phyloP scores from a whole-genome alignment of 1,284 basidiomycete genomes.

The Trichosporon sp. region DNA sequence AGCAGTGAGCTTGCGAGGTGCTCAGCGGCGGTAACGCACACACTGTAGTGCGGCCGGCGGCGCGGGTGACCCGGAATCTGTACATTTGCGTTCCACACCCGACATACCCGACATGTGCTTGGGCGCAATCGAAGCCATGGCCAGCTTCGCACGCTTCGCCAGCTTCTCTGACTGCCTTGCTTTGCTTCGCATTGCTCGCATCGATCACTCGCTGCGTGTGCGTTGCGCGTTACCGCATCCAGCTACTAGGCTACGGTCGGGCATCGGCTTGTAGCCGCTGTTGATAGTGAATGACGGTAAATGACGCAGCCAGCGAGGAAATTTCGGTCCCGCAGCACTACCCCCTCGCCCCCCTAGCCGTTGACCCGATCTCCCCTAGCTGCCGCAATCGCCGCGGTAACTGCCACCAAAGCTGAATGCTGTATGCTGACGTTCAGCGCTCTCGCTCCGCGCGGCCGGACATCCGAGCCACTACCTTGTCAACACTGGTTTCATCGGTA shows the following conservation, averaged over 20 bases:
- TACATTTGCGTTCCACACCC: not conserved
- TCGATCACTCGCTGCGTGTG: too few species aligned
- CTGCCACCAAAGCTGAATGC: too few species aligned
- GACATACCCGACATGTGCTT: not conserved
- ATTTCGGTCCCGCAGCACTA: not conserved
- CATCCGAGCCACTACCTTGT: conserved; percentile 37
- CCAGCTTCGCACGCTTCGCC: too few species aligned
- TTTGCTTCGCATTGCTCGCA: too few species aligned
- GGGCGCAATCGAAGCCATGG: not conserved
- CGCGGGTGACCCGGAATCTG: not conserved
- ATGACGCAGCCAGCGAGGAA: not conserved
- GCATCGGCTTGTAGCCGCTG: too few species aligned
- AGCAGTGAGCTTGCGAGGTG: too few species aligned
- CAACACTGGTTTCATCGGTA: conserved; percentile 27
- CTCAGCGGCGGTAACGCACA: not conserved
- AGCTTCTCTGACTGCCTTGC: too few species aligned
- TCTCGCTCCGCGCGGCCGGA: conserved; percentile 35
- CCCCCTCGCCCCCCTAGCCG: not conserved
- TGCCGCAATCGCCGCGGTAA: too few species aligned
- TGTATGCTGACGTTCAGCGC: conserved; percentile 19
- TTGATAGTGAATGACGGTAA: not conserved
- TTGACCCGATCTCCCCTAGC: not conserved
- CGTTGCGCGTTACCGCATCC: too few species aligned
- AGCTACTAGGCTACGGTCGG: too few species aligned
- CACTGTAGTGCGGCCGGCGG: not conserved